Evolutionary conservation across 2,329 filamentous ascomycete species (phyloP), one percentile per base, ranked within the genome.

Genomic region (Trichoderma koningii): DNA sequence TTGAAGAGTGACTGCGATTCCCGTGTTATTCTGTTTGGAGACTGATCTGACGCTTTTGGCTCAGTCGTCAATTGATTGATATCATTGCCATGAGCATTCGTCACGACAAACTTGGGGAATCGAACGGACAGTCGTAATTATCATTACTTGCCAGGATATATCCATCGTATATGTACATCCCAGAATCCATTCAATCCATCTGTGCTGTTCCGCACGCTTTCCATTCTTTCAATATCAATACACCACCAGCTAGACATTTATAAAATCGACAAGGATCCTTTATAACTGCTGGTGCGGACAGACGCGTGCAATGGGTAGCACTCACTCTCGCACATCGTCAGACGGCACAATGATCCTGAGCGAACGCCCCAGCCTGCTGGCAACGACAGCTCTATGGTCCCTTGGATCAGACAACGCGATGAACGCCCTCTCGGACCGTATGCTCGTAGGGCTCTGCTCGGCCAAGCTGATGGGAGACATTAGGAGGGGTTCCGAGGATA

Each of bases 381-480:
- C 34, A 23, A 47, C 42, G 17, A 53, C 30, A 41, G 38, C 34
- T 30, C 12, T 56, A 26, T 50, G 50, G 19, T 65, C 64, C 47
- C 56, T 55, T 2, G 56, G 64, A 44, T 61, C 38, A 5, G 56
- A 7, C 7, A 51, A 26, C 14, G 34, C 17, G 7, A 62, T 28
- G 1, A 55, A 26, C 12, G 56, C 19, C 21, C 44, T 44, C 7
- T 65, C 64, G 9, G 56, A 62, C n/a, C 7, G 4, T n/a, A 53
- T 44, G 6, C 21, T 55, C 42, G 41, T 30, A 5, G 56, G 64
- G 12, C 41, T 44, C 7, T 28, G 42, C 21, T 65, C 50, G 10
- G 42, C 55, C 10, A 26, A 15, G 38, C 64, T 65, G 17, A 61
- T 51, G 2, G 63, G 63, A 7, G 63, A 61, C n/a, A 44, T 21